phyloP scores from a whole-genome alignment of 2,329 filamentous ascomycete species.

The Penicillium occitanis region DNA sequence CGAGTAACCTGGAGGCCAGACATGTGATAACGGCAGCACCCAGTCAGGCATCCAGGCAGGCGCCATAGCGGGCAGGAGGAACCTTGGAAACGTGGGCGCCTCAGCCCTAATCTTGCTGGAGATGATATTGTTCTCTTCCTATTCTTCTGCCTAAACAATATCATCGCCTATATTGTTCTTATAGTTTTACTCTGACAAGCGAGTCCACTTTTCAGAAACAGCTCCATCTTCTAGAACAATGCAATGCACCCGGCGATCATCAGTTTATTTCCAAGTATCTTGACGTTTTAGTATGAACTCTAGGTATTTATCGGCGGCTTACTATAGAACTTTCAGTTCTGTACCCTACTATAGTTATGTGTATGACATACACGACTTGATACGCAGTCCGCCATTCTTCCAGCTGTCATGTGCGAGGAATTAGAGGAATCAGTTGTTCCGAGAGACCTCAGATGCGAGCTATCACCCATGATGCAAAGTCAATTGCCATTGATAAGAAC shows the following conservation, averaged over 20 bases:
- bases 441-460: neutral
- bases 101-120: neutral
- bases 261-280: neutral
- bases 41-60: conserved; percentile 1
- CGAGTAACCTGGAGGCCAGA: neutral
- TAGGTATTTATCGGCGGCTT: neutral
- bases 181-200: neutral
- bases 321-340: neutral
- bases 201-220: neutral
- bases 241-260: neutral
- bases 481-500: neutral
- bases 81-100: conserved; percentile 2
- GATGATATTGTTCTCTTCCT: neutral
- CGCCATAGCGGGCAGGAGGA: neutral
- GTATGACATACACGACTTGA: neutral
- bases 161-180: neutral
- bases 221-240: neutral
- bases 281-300: neutral
- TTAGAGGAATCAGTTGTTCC: neutral
- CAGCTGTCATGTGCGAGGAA: too few relatives aligned
- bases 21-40: conserved; percentile 7
- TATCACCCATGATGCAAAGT: neutral
- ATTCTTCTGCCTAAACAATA: neutral
- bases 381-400: neutral
- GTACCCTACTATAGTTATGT: neutral